Percentiles rank a stretch among this genome's conserved stretches.
Conservation (phyloP, 192 early-diverging fungal species). For the Backusella westeae region DNA sequence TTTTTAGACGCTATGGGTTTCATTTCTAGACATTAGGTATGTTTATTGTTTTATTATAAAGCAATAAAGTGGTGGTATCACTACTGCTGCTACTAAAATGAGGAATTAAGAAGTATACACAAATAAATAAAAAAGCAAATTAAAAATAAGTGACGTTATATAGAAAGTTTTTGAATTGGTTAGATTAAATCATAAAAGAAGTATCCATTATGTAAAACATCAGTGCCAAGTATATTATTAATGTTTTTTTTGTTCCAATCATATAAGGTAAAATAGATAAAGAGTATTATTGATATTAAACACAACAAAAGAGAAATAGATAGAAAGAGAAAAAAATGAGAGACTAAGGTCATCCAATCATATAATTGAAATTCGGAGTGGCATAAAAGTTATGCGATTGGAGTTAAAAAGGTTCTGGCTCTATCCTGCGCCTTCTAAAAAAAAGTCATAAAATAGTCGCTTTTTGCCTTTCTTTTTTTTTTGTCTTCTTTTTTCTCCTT, state of each 20-base stretch:
- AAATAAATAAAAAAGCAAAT: background rate
- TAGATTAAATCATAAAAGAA: background rate
- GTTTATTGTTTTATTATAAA: background rate
- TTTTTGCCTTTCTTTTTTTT: background rate
- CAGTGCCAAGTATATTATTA: background rate
- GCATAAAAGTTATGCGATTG: slow-evolving; percentile 5
- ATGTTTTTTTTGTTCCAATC: background rate
- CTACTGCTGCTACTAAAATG: background rate
- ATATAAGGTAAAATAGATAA: background rate
- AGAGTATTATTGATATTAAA: background rate
- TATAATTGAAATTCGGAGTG: background rate
- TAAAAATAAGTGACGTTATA: background rate
- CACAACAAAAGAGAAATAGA: background rate
- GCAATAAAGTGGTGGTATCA: background rate
- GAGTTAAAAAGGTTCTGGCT: background rate
- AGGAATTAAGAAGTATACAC: background rate
- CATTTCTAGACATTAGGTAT: background rate
- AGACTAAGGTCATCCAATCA: background rate
- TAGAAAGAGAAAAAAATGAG: background rate
- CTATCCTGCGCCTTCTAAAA: background rate
- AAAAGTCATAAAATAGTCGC: background rate
- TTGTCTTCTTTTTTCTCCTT: background rate
- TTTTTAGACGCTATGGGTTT: background rate
- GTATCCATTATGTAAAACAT: background rate
- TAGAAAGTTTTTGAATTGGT: background rate